Evolutionary conservation across 306 rosid genomes (phyloP).

Genomic region (Gastrolobium villosum): DNA sequence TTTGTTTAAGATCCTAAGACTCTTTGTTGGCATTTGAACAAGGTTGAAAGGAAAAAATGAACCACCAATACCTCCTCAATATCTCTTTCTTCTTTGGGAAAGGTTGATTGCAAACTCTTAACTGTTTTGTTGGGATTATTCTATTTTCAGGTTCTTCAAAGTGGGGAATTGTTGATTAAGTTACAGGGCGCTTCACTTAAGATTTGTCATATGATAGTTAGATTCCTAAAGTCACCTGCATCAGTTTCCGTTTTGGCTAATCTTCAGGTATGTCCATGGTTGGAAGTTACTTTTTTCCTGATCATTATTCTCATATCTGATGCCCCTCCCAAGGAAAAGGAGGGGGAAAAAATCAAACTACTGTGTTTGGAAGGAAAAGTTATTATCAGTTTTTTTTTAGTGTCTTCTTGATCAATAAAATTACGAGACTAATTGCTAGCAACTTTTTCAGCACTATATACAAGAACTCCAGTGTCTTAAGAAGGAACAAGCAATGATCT

Average conservation of each 20-base stretch:
- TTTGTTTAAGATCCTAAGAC: constrained; percentile 36
- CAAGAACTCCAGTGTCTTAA: constrained; percentile 74
- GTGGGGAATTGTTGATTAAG: constrained; percentile 73
- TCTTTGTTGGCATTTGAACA: constrained; percentile 37
- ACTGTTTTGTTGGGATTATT: constrained; percentile 41
- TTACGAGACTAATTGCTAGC: constrained; percentile 48
- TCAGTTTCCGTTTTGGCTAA: constrained; percentile 60
- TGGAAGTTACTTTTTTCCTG: constrained; percentile 42
- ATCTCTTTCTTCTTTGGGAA: constrained; percentile 29
- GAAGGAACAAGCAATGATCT: constrained; percentile 69
- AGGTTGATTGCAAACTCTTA: constrained; percentile 26
- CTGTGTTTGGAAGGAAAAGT: constrained; percentile 20
- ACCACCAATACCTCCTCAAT: constrained; percentile 1
- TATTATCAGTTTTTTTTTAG: constrained; percentile 4
- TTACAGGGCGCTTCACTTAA: constrained; percentile 62
- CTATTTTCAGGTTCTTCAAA: constrained; percentile 70
- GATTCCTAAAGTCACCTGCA: constrained; percentile 62
- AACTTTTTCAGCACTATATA: constrained; percentile 65
- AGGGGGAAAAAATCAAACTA: neutral
- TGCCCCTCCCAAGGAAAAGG: constrained; percentile 7
- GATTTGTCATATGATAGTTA: constrained; percentile 64
- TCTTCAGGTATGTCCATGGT: constrained; percentile 72
- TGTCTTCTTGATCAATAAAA: constrained; percentile 42
- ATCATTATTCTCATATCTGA: neutral
- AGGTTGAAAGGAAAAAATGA: constrained; percentile 32